Conservation (phyloP, 2,329 filamentous ascomycete genomes). For the Aspergillus thermomutatus region DNA sequence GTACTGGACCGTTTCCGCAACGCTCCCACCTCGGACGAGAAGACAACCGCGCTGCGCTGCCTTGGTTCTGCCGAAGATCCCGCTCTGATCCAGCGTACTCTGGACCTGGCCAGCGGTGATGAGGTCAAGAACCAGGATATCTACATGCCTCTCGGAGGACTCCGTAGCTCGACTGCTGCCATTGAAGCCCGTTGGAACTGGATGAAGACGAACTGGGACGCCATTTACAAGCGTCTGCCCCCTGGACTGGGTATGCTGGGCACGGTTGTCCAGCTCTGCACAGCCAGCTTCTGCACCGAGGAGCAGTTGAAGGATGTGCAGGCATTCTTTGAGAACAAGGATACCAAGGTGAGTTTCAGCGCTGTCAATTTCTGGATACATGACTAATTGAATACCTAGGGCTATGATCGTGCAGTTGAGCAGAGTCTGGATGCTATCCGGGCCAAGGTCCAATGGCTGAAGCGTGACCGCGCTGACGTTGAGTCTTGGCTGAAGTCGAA, state of each 20-base stretch:
- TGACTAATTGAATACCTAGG: slow-evolving; percentile 33
- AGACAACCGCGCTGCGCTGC: slow-evolving; percentile 82
- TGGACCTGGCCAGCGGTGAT: slow-evolving; percentile 69
- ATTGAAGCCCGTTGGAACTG: slow-evolving; percentile 77
- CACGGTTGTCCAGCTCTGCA: slow-evolving; percentile 77
- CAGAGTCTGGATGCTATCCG: slow-evolving; percentile 82
- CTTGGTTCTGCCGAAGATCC: slow-evolving; percentile 76
- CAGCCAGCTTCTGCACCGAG: slow-evolving; percentile 72
- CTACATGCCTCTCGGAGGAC: slow-evolving; percentile 78
- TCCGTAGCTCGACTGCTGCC: slow-evolving; percentile 73
- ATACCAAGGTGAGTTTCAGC: slow-evolving; percentile 61
- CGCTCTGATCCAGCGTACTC: slow-evolving; percentile 75
- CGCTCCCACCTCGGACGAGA: slow-evolving; percentile 77
- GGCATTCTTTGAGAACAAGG: slow-evolving; percentile 76
- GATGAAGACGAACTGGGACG: slow-evolving; percentile 87
- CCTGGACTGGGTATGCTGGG: slow-evolving; percentile 85
- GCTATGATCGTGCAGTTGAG: slow-evolving; percentile 83
- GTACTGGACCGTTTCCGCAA: slow-evolving; percentile 72
- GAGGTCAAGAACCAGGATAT: slow-evolving; percentile 94
- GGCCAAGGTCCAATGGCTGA: slow-evolving; percentile 79
- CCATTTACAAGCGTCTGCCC: slow-evolving; percentile 73
- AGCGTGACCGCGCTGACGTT: slow-evolving; percentile 75
- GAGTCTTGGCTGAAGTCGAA: slow-evolving; percentile 66
- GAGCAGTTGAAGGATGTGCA: slow-evolving; percentile 74
- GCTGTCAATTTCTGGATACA: not conserved